Percentiles rank a stretch among this genome's conserved stretches.
These are phyloP conservation scores for Metarhizium guizhouense DNA, from an alignment of 2,329 filamentous ascomycete species.

Conservation along the genomic window DNA sequence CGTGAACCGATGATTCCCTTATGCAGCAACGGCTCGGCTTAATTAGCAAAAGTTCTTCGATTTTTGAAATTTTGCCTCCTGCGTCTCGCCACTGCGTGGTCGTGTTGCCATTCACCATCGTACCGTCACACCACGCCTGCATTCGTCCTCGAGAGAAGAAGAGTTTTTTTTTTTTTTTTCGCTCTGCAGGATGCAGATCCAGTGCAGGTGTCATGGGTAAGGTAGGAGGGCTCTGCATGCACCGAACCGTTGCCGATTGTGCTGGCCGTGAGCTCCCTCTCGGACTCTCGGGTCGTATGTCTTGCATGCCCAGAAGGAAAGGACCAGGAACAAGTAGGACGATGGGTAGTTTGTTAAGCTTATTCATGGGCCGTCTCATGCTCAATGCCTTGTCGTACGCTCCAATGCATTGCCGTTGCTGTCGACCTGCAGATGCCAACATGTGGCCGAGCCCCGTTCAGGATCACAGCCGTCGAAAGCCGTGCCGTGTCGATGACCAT, in stretches of 20 bases:
- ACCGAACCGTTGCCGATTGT: not conserved
- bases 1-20: not conserved
- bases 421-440: not conserved
- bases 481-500: not conserved
- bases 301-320: not conserved
- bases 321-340: not conserved
- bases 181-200: not conserved
- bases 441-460: not conserved
- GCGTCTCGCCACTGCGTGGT: not conserved
- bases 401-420: not conserved
- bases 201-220: not conserved
- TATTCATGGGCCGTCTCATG: not conserved
- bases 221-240: not conserved
- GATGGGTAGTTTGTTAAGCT: not conserved
- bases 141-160: not conserved
- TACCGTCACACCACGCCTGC: not conserved
- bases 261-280: not conserved
- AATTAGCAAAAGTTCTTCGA: not conserved
- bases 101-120: not conserved
- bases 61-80: not conserved
- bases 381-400: not conserved
- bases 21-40: conserved; percentile 2
- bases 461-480: conserved; percentile 3
- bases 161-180: not conserved
- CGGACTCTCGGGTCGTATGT: not conserved